Evolutionary conservation across 305 asterid genomes (phyloP).

Genomic region (Caryopteris hybrid): DNA sequence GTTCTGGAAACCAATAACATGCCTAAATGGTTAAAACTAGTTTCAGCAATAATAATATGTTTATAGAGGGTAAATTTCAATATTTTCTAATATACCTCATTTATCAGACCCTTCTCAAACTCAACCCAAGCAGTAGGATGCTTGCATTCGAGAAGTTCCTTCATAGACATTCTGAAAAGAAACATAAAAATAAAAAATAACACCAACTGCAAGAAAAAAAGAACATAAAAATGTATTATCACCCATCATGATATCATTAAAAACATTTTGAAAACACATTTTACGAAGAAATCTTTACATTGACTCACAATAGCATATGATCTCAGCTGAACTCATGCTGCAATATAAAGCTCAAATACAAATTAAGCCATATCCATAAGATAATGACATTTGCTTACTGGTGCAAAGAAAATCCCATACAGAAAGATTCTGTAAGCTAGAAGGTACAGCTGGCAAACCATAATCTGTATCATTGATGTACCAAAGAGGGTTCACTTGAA

Average conservation of each 20-base stretch:
- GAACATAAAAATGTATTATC: background rate
- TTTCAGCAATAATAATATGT: background rate
- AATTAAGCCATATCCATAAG: background rate
- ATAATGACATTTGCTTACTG: background rate
- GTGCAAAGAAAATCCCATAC: background rate
- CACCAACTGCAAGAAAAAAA: background rate
- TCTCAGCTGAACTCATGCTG: conserved; percentile 6
- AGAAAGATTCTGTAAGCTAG: background rate
- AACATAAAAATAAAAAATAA: conserved; percentile 25
- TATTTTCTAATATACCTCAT: conserved; percentile 54
- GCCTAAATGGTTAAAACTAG: conserved; percentile 6
- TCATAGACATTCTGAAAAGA: conserved; percentile 70
- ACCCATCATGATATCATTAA: background rate
- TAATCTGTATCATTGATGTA: no score
- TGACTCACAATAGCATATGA: background rate
- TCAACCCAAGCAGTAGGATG: conserved; percentile 94
- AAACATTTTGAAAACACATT: background rate
- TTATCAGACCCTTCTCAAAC: conserved; percentile 77
- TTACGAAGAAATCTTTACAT: background rate
- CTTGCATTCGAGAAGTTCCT: conserved; percentile 85
- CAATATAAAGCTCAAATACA: background rate
- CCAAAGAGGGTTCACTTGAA: no score
- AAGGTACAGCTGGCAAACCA: background rate
- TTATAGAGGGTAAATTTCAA: background rate
- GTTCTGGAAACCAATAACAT: background rate